These are phyloP conservation scores for Aspergillus panamensis DNA, from an alignment of 495 filamentous ascomycete genomes.

Conservation along the genomic window DNA sequence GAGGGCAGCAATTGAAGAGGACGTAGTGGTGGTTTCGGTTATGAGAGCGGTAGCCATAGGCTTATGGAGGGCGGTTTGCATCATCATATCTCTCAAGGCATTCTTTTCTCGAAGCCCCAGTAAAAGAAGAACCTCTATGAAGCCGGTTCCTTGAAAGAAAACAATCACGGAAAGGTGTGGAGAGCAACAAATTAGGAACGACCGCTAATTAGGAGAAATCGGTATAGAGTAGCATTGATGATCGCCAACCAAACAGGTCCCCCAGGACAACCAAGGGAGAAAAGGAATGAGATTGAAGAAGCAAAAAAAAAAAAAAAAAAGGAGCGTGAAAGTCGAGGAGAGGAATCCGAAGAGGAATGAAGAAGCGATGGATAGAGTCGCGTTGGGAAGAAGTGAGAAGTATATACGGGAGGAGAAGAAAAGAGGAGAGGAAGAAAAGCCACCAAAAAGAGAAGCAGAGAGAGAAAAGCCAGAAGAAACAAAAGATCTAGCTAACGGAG, in stretches of 20 bases:
- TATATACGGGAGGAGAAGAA: background rate
- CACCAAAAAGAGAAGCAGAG: slow-evolving; percentile 4
- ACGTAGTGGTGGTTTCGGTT: slow-evolving; percentile 21
- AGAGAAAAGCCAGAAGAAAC: background rate
- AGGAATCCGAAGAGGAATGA: background rate
- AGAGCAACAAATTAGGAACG: background rate
- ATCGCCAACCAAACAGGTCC: slow-evolving; percentile 1
- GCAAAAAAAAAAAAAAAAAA: slow-evolving; percentile 3
- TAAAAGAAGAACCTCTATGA: background rate
- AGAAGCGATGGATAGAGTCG: background rate
- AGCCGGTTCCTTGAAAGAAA: slow-evolving; percentile 1
- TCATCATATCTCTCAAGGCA: slow-evolving; percentile 41
- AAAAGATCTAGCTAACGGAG: background rate
- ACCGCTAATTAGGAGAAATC: slow-evolving; percentile 12
- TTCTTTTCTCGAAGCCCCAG: slow-evolving; percentile 5
- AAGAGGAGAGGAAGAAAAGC: slow-evolving; percentile 4
- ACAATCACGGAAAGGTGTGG: background rate
- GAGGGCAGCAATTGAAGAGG: slow-evolving; percentile 13
- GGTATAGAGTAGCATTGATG: slow-evolving; percentile 17
- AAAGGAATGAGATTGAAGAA: background rate
- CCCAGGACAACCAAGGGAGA: background rate
- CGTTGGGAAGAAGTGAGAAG: background rate
- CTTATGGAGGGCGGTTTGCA: slow-evolving; percentile 38
- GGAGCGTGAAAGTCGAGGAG: background rate
- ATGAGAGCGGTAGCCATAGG: slow-evolving; percentile 39